Conservation (phyloP, 108 stramenopile species). For the Aureococcus anophagefferens region DNA sequence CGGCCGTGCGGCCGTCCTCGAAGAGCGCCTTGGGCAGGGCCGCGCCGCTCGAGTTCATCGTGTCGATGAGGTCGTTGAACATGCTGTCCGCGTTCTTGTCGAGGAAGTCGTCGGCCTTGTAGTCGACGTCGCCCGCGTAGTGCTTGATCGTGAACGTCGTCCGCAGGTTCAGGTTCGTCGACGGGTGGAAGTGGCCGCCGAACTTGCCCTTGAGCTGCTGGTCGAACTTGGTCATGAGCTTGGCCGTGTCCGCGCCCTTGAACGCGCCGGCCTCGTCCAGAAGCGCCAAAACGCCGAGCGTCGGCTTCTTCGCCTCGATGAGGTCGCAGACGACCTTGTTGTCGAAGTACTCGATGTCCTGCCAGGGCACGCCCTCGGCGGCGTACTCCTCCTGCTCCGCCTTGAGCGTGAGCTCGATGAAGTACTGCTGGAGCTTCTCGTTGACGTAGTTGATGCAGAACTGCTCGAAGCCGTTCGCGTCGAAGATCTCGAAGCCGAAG, state of each 20-base stretch:
- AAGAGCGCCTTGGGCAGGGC: slow-evolving; percentile 6
- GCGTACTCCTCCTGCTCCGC: slow-evolving; percentile 52
- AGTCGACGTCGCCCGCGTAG: too few species aligned
- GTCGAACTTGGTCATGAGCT: slow-evolving; percentile 23
- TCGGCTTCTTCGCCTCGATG: slow-evolving; percentile 34
- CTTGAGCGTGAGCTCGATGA: slow-evolving; percentile 43
- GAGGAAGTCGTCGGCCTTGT: slow-evolving; percentile 39
- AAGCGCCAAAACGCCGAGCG: slow-evolving; percentile 26
- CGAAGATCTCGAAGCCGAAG: slow-evolving; percentile 45
- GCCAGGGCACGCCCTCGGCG: slow-evolving; percentile 41
- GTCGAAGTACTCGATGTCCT: slow-evolving; percentile 37
- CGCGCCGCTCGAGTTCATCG: slow-evolving; percentile 13
- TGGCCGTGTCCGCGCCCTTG: slow-evolving; percentile 11
- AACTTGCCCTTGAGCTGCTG: neutral
- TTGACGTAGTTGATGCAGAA: too few species aligned
- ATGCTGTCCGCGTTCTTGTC: slow-evolving; percentile 56
- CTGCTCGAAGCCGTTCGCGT: slow-evolving; percentile 30
- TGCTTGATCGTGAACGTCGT: slow-evolving; percentile 23
- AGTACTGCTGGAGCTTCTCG: too few species aligned
- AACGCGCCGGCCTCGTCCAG: slow-evolving; percentile 30
- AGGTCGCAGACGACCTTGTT: slow-evolving; percentile 43
- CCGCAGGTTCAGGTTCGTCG: neutral
- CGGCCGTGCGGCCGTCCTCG: slow-evolving; percentile 9
- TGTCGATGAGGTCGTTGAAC: slow-evolving; percentile 33
- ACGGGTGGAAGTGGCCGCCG: too few species aligned